Conservation (phyloP, 768 basidiomycete genomes). For the Amanita muscaria region DNA sequence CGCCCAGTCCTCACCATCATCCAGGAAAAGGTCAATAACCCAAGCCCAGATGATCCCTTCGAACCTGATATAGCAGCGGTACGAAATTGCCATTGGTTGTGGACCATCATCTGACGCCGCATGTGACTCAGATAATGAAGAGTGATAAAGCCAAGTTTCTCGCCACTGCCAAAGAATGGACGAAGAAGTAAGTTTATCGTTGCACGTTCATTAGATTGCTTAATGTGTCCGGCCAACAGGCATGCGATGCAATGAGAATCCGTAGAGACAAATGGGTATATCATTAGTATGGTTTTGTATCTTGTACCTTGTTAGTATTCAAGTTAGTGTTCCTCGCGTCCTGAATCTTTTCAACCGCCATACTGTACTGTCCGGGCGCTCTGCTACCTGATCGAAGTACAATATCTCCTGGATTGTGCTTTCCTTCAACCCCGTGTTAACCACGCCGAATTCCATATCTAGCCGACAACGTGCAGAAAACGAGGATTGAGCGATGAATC, state of each 20-base stretch:
- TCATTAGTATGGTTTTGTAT: not conserved
- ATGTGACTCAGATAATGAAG: conserved; percentile 50
- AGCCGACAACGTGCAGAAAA: conserved; percentile 58
- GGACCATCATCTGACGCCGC: not conserved
- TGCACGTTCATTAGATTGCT: not conserved
- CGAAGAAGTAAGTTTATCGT: conserved; percentile 56
- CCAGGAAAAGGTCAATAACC: conserved; percentile 83
- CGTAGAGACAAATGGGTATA: conserved; percentile 2
- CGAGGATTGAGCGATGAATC: conserved; percentile 61
- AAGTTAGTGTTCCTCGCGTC: not conserved
- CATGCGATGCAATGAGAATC: conserved; percentile 18
- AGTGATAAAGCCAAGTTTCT: conserved; percentile 68
- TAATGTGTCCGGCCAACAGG: conserved; percentile 9
- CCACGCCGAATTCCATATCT: conserved; percentile 56
- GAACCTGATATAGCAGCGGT: conserved; percentile 83
- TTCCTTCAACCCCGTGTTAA: conserved; percentile 53
- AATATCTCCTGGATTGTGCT: conserved; percentile 19
- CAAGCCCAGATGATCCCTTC: conserved; percentile 82
- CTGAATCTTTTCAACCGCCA: too few relatives aligned
- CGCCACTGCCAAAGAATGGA: conserved; percentile 73
- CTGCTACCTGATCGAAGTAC: too few relatives aligned
- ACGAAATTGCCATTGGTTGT: conserved; percentile 17
- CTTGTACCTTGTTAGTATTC: not conserved
- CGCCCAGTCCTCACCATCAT: conserved; percentile 60
- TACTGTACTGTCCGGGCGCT: too few relatives aligned